phyloP scores from a whole-genome alignment of 2,329 filamentous ascomycete genomes.

The Epichloe glyceriae region DNA sequence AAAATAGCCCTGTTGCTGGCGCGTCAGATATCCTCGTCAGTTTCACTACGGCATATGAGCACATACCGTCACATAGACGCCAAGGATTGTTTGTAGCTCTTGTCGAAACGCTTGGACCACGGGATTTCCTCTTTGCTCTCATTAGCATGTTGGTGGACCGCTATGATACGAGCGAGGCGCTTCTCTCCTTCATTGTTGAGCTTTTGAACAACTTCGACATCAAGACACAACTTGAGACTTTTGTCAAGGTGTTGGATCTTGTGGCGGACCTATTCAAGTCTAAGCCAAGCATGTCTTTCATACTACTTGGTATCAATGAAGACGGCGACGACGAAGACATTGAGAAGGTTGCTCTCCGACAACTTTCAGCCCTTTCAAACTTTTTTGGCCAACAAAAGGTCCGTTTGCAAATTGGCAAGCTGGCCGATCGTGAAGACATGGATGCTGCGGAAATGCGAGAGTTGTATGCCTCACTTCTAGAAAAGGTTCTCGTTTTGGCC shows the following conservation, averaged over 20 bases:
- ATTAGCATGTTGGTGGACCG: slow-evolving; percentile 83
- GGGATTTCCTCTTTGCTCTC: slow-evolving; percentile 80
- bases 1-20: slow-evolving; percentile 67
- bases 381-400: slow-evolving; percentile 49
- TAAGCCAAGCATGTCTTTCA: slow-evolving; percentile 60
- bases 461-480: slow-evolving; percentile 55
- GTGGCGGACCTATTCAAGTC: slow-evolving; percentile 62
- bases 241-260: slow-evolving; percentile 65
- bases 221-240: slow-evolving; percentile 62
- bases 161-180: slow-evolving; percentile 63
- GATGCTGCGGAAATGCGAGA: slow-evolving; percentile 52
- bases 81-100: slow-evolving; percentile 74
- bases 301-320: slow-evolving; percentile 49
- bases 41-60: slow-evolving; percentile 92
- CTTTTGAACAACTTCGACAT: slow-evolving; percentile 62
- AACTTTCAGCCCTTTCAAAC: slow-evolving; percentile 43
- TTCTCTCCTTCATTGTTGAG: slow-evolving; percentile 62
- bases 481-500: slow-evolving; percentile 52
- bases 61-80: slow-evolving; percentile 79
- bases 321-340: slow-evolving; percentile 34
- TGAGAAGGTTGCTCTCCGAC: slow-evolving; percentile 37
- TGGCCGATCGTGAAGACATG: slow-evolving; percentile 52
- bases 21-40: slow-evolving; percentile 85
- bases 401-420: slow-evolving; percentile 38
- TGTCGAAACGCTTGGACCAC: slow-evolving; percentile 69